Evolutionary conservation across 768 basidiomycete species (phyloP).

Genomic region (Podaxis carcinomalis): DNA sequence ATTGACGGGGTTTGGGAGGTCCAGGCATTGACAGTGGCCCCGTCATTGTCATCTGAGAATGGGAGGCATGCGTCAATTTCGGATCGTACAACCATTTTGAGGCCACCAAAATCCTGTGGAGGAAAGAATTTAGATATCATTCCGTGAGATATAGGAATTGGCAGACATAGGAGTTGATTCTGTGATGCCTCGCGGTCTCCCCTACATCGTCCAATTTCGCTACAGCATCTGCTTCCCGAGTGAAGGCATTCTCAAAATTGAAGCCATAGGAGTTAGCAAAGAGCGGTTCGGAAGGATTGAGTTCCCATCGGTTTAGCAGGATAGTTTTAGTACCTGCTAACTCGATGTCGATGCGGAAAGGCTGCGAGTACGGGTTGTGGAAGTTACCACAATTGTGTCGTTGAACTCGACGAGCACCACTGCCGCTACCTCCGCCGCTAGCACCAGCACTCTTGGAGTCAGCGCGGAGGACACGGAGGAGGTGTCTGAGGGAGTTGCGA

Average conservation of each 20-base stretch:
- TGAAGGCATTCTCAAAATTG: conserved; percentile 49
- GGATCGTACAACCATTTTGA: conserved; percentile 26
- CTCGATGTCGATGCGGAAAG: conserved; percentile 61
- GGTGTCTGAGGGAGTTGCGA: conserved; percentile 54
- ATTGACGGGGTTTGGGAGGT: conserved; percentile 12
- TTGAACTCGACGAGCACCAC: background rate
- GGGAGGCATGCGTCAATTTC: conserved; percentile 24
- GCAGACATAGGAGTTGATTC: conserved; percentile 49
- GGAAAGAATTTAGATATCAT: background rate
- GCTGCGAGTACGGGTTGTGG: background rate
- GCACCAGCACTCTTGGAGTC: conserved; percentile 4
- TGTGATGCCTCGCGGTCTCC: conserved; percentile 43
- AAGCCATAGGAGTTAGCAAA: conserved; percentile 38
- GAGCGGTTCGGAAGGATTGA: conserved; percentile 21
- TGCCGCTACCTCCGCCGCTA: conserved; percentile 16
- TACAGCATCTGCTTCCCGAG: conserved; percentile 18
- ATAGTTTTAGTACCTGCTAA: conserved; percentile 48
- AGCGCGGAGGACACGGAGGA: conserved; percentile 44
- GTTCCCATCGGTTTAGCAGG: conserved; percentile 50
- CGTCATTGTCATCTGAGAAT: conserved; percentile 17
- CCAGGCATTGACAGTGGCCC: conserved; percentile 29
- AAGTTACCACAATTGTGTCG: background rate
- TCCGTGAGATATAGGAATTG: background rate
- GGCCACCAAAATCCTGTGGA: conserved; percentile 15
- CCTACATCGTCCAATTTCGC: conserved; percentile 29